Conservation (phyloP, 805 yeast species). For the Schwanniomyces polymorphus region DNA sequence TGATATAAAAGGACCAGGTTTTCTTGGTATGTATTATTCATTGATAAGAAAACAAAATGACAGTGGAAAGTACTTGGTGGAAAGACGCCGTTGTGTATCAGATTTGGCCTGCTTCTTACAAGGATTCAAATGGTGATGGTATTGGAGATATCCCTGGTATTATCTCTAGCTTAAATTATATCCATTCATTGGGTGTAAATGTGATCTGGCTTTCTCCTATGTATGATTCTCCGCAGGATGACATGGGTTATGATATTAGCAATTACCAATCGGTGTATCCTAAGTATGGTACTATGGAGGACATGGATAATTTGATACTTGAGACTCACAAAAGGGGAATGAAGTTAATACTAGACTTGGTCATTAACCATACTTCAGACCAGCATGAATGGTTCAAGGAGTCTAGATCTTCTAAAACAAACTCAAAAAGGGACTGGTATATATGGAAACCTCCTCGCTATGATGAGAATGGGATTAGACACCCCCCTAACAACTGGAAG, state of each 20-base stretch:
- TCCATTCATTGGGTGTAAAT: conserved; percentile 49
- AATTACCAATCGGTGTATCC: conserved; percentile 54
- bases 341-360: conserved; percentile 55
- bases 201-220: conserved; percentile 59
- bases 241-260: conserved; percentile 63
- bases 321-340: conserved; percentile 50
- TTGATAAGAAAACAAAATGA: too few species aligned
- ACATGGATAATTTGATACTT: conserved; percentile 48
- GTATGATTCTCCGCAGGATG: conserved; percentile 59
- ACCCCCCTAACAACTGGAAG: conserved; percentile 60
- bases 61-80: conserved; percentile 45
- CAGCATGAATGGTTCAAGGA: conserved; percentile 62
- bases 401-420: conserved; percentile 49
- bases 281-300: conserved; percentile 54
- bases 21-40: too few species aligned
- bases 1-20: too few species aligned
- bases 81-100: conserved; percentile 58
- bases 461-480: conserved; percentile 48
- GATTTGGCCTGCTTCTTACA: conserved; percentile 61
- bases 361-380: conserved; percentile 56
- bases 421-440: conserved; percentile 63
- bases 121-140: conserved; percentile 61
- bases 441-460: conserved; percentile 54
- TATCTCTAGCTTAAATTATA: conserved; percentile 49
- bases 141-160: conserved; percentile 59